These are phyloP conservation scores for Chaetomium tenue DNA, from an alignment of 495 filamentous ascomycete species.

Conservation along the genomic window DNA sequence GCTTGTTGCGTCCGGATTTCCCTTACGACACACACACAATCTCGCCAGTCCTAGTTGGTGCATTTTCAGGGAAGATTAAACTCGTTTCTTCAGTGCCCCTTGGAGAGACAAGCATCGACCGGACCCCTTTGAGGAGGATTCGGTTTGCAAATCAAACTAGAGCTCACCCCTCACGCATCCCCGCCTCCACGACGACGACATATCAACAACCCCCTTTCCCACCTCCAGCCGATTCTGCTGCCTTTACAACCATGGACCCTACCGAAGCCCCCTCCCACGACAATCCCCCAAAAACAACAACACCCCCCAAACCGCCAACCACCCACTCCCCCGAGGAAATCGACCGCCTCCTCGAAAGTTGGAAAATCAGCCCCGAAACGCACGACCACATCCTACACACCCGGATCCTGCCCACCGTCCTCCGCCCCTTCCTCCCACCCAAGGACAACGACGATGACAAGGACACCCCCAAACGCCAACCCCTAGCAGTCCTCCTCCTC, in stretches of 20 bases:
- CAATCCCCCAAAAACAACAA: not conserved
- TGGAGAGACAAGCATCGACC: no score
- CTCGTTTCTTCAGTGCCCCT: no score
- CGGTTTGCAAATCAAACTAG: no score
- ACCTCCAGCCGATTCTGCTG: no score
- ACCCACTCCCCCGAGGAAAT: not conserved
- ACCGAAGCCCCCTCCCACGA: not conserved
- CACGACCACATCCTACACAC: slow-evolving; percentile 24
- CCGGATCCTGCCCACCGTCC: slow-evolving; percentile 23
- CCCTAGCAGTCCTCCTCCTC: slow-evolving; percentile 40
- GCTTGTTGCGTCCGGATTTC: no score
- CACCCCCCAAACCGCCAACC: not conserved
- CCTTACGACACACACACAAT: no score
- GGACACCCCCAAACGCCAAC: not conserved
- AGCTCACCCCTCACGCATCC: no score
- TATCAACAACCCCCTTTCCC: not conserved
- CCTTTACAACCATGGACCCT: not conserved
- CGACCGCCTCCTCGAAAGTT: slow-evolving; percentile 13
- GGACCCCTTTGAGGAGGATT: no score
- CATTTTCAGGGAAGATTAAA: no score
- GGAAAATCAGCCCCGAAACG: slow-evolving; percentile 22
- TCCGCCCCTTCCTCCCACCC: slow-evolving; percentile 17
- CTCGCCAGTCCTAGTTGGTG: no score
- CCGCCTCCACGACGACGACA: no score
- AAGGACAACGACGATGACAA: not conserved